Evolutionary conservation across 352 stramenopile species (phyloP), one percentile per base, ranked within the genome.

Genomic region (Globisporangium carolinianum): DNA sequence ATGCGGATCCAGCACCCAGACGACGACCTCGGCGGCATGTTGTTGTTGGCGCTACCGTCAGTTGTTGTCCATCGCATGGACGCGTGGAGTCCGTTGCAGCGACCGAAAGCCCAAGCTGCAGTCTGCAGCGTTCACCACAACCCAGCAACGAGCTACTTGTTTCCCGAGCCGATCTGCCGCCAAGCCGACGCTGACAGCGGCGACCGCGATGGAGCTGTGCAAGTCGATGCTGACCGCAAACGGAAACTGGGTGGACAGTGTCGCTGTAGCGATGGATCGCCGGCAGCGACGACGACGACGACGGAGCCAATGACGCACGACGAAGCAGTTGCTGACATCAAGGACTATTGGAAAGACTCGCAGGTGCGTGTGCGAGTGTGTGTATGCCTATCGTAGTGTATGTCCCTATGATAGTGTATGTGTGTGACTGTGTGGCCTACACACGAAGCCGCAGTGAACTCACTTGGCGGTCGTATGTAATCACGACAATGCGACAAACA

Each of bases 11-110:
- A 97, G 57, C 83, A 97, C 67, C 91, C 93, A 11, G 88, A 98
- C 67, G 91, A 98, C 61, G 88, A 97, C 61, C 74, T 97, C 35
- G 84, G 87, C 17, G 88, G 77, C 32, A 94, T 91, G 84, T 69
- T 97, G 55, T 63, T 97, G 60, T 71, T 97, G 17, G 86, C 87
- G 42, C 65, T 97, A 45, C 91, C 92, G 18, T 96, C 95, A 36
- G 82, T 97, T 4, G 83, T 98, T 5, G 92, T 98, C 17, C 95
- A 98, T 65, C 83, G 90, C 11, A 85, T 98, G 61, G 95, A 98
- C 55, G 57, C 73, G 12, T 94, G 80, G 72, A 97, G 89, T 52
- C 93, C 95, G 46, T 68, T 98, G 46, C 65, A 95, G 50, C 91
- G 88, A 12, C 85, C 89, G 0, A 83, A 83, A 68, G 72, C 54